Evolutionary conservation across 2,329 filamentous ascomycete species (phyloP), one percentile per base, ranked within the genome.

Genomic region (Pestalotiopsis sp.): DNA sequence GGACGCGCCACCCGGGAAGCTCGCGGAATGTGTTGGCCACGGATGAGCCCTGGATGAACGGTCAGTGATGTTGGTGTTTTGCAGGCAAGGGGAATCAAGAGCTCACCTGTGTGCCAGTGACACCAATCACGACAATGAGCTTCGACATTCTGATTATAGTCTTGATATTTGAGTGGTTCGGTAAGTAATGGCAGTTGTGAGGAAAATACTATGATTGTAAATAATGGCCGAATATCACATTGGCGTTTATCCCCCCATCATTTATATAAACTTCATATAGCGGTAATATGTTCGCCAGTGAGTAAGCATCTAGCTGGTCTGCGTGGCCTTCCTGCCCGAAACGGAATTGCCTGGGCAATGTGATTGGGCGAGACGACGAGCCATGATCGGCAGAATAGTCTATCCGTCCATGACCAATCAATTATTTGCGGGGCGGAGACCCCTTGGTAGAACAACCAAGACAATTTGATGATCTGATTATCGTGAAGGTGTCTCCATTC

Each of bases 1-100:
- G 66, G 38, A 67, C 66, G 14, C 31, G 38, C 66, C 59, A 67
- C 3, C 56, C 59, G 9, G 66, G 58, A 20, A 67, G 59, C 14
- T 17, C 14, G 7, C 64, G 66, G 14, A 67, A 67, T 1, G 58
- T 67, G 4, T 57, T 20, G 36, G 66, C 66, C 4, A 67, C 66
- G 27, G 66, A 67, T n/a, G 57, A 67, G 12, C 66, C 65, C 65
- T 66, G 17, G 14, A 31, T 52, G n/a, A 52, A 3, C n/a, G 4
- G 3, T 13, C 25, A 5, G 6, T 65, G 3, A 20, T 7, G 17
- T 17, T 23, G 17, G 4, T 27, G 9, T n/a, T 2, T 12, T 36
- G 58, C 4, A 14, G 20, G n/a, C 1, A 3, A 27, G 13, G 17
- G n/a, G n/a, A 36, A 11, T 4, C 17, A 20, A 7, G 13, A 9